A percentile compares a stretch with the other conserved stretches of the same genome.
phyloP scores from a whole-genome alignment of 2,329 filamentous ascomycete genomes.

The Teratosphaeriaceae sp. region DNA sequence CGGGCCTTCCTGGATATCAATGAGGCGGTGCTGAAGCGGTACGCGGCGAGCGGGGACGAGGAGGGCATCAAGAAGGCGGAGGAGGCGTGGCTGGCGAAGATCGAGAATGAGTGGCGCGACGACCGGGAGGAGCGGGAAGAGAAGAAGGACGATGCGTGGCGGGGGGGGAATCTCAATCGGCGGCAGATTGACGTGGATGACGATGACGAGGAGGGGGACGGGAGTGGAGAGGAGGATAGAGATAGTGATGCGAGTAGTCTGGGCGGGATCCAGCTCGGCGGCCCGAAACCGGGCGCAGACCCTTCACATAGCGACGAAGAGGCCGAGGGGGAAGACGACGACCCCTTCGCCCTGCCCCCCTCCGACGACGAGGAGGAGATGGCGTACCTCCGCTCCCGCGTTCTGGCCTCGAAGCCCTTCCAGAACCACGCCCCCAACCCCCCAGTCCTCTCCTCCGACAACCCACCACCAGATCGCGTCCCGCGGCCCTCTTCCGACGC shows the following conservation, averaged over 20 bases:
- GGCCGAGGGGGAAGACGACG: conserved; percentile 43
- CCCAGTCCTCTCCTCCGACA: conserved; percentile 4
- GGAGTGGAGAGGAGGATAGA: conserved; percentile 37
- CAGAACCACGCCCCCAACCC: conserved; percentile 44
- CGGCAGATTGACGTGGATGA: conserved; percentile 43
- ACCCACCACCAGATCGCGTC: conserved; percentile 56
- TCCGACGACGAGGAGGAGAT: conserved; percentile 79
- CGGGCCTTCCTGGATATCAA: conserved; percentile 89
- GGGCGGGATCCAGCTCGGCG: conserved; percentile 29
- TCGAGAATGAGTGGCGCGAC: conserved; percentile 83
- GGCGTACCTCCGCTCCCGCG: conserved; percentile 82
- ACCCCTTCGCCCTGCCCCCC: conserved; percentile 71
- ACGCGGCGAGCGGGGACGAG: conserved; percentile 76
- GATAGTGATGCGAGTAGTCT: conserved; percentile 29
- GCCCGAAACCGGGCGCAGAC: conserved; percentile 47
- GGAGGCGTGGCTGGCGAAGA: conserved; percentile 77
- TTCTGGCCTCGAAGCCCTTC: conserved; percentile 89
- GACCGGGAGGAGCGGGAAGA: conserved; percentile 61
- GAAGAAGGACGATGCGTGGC: conserved; percentile 70
- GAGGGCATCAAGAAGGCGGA: conserved; percentile 78
- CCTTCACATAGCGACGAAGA: conserved; percentile 37
- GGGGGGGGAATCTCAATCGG: conserved; percentile 81
- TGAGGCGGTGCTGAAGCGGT: conserved; percentile 68
- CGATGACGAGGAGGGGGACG: conserved; percentile 43
- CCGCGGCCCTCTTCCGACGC: conserved; percentile 49